Percentiles rank a stretch among this genome's conserved stretches.
Evolutionary conservation across 1,284 basidiomycete genomes (phyloP).

Genomic region (Chondrostereum purpureum): DNA sequence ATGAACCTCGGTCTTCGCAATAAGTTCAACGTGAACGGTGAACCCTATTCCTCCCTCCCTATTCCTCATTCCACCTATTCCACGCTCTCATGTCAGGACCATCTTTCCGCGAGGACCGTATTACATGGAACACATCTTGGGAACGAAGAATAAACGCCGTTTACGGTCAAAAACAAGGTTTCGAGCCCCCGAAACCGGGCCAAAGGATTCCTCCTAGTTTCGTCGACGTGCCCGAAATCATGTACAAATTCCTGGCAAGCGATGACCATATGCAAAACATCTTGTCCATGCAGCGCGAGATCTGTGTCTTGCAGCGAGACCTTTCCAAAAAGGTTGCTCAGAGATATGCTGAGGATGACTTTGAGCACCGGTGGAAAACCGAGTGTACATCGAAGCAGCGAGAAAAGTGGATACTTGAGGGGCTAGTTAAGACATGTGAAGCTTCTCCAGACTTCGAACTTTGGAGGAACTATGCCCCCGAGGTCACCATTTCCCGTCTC

Average conservation of each 20-base stretch:
- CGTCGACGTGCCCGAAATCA: not conserved
- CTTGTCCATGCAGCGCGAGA: not conserved
- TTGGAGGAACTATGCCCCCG: not conserved
- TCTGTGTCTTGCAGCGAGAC: conserved; percentile 13
- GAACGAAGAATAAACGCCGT: not conserved
- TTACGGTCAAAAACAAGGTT: not conserved
- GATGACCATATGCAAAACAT: conserved; percentile 4
- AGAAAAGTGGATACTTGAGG: conserved; percentile 12
- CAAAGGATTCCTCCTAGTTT: not conserved
- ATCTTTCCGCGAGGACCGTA: not conserved
- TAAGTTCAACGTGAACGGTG: too few species aligned
- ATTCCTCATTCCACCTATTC: too few species aligned
- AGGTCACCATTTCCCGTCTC: not conserved
- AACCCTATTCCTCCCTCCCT: too few species aligned
- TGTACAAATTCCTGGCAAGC: conserved; percentile 10
- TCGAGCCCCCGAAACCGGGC: not conserved
- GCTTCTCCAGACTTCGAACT: conserved; percentile 1
- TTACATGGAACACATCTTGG: not conserved
- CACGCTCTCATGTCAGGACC: too few species aligned
- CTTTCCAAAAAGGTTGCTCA: conserved; percentile 7
- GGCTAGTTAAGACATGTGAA: conserved; percentile 10
- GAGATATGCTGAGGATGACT: conserved; percentile 11
- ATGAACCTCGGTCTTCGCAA: too few species aligned
- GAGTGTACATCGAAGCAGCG: conserved; percentile 8
- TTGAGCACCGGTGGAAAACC: conserved; percentile 13